phyloP scores from a whole-genome alignment of 352 stramenopile species.

The Phytopythium delawarense region DNA sequence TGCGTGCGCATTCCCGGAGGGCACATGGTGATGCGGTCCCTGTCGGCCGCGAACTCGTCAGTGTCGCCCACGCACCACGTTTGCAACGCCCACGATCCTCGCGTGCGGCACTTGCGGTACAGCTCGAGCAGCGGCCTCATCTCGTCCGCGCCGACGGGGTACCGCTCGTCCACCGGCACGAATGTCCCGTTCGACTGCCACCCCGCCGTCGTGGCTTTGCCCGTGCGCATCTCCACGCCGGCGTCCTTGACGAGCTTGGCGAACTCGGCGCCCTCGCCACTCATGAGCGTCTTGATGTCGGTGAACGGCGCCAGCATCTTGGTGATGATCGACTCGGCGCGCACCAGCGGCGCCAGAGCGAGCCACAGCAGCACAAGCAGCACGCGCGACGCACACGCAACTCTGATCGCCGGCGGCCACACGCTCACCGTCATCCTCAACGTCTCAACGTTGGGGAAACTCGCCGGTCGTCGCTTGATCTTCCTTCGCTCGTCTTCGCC shows the following conservation, averaged over 20 bases:
- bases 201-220: conserved; percentile 6
- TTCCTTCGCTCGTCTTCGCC: neutral
- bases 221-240: conserved; percentile 9
- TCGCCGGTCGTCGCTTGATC: neutral
- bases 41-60: conserved; percentile 8
- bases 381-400: neutral
- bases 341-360: neutral
- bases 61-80: conserved; percentile 58
- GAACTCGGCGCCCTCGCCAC: conserved; percentile 14
- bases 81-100: conserved; percentile 34
- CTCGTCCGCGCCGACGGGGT: conserved; percentile 40
- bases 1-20: conserved; percentile 48
- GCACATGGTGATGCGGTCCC: conserved; percentile 20
- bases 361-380: conserved; percentile 11
- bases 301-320: conserved; percentile 36
- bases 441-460: neutral
- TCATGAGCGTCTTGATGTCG: conserved; percentile 24
- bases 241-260: conserved; percentile 12
- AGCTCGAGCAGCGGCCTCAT: conserved; percentile 41
- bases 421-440: neutral
- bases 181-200: conserved; percentile 6
- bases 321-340: conserved; percentile 20
- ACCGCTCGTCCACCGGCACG: conserved; percentile 41
- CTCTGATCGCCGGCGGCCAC: neutral
- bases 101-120: conserved; percentile 41